Evolutionary conservation across 805 yeast species (phyloP), one percentile per base, ranked within the genome.

Genomic region (Yarrowia deformans): DNA sequence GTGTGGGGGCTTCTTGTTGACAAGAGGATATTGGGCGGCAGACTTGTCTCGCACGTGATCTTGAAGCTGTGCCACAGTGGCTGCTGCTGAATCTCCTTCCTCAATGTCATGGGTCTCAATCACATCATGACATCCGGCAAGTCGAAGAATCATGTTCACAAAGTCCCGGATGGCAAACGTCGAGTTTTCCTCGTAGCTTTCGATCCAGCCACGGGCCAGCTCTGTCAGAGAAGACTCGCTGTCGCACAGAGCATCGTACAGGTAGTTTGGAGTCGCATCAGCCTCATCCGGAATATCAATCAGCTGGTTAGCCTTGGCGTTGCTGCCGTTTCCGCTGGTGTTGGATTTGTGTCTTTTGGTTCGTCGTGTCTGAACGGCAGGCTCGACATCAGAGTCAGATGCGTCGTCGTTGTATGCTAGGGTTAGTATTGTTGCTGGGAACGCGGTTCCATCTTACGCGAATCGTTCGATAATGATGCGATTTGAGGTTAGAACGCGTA

Each of bases 81-180:
- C 90, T 16, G 84, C 80, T 0, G 95, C 90, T 8, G 90, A 85
- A 50, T 90, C 93, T 67, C 84, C 81, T 73, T 87, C 88, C 32
- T 81, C 81, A 63, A 91, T 87, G 76, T 93, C 97, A 76, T 93
- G 97, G 35, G 86, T 85, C 70, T 88, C 88, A 10, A 91, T 84
- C 34, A 84, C 85, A 1, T 87, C 81, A 23, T 86, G 82, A 63
- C 93, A 88, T 0, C 97, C 97, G 75, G 91, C 87, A 61, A 88
- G 81, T 46, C 93, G 81, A 49, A 93, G 79, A 0, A 91, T 73
- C 63, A 92, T 81, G 76, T 93, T 93, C 52, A 93, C 79, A 64
- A 93, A 78, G 45, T 85, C 85, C 54, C 87, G 84, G 66, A 90
- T 77, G 1, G 93, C 88, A 14, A 75, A 75, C 69, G 81, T 80